Percentiles rank a stretch among this genome's conserved stretches.
Evolutionary conservation across 1,139 yeast species (phyloP).

Genomic region (Geotrichum macrosporum): DNA sequence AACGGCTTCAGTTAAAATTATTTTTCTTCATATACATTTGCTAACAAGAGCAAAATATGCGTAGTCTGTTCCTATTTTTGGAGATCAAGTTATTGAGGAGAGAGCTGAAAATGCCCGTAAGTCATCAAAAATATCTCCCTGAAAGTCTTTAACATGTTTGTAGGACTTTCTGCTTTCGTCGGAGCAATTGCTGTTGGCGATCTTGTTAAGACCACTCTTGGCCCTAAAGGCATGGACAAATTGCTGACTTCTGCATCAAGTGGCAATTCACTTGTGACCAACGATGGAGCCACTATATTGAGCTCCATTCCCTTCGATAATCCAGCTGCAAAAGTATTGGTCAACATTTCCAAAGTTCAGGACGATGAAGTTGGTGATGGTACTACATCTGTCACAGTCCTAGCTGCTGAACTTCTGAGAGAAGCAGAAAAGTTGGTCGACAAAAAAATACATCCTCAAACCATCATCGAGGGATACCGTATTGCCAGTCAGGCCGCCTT

Average conservation of each 20-base stretch:
- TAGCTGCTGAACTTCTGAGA: slow-evolving; percentile 84
- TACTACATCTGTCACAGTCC: slow-evolving; percentile 95
- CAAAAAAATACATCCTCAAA: slow-evolving; percentile 94
- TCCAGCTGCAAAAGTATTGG: slow-evolving; percentile 97
- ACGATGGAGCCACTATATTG: slow-evolving; percentile 96
- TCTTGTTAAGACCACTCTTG: slow-evolving; percentile 88
- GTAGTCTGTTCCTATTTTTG: slow-evolving; percentile 83
- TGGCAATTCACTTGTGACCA: slow-evolving; percentile 75
- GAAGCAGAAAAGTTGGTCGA: slow-evolving; percentile 94
- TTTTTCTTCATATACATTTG: too few species aligned
- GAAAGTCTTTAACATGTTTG: slow-evolving; percentile 10
- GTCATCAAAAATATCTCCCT: slow-evolving; percentile 18
- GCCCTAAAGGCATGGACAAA: slow-evolving; percentile 99
- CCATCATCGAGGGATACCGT: slow-evolving; percentile 92
- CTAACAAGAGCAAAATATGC: too few species aligned
- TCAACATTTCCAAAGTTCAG: slow-evolving; percentile 92
- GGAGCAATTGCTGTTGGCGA: slow-evolving; percentile 99
- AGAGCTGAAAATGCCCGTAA: slow-evolving; percentile 93
- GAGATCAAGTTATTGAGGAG: slow-evolving; percentile 96
- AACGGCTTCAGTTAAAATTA: background rate
- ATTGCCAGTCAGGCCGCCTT: slow-evolving; percentile 82
- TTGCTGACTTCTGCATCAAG: slow-evolving; percentile 82
- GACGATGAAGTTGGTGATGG: slow-evolving; percentile 99
- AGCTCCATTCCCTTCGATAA: slow-evolving; percentile 93
- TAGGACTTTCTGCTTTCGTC: slow-evolving; percentile 80